A percentile compares a stretch with the other conserved stretches of the same genome.
Evolutionary conservation across 2,329 filamentous ascomycete species (phyloP).

Genomic region (Xylaria sp.): DNA sequence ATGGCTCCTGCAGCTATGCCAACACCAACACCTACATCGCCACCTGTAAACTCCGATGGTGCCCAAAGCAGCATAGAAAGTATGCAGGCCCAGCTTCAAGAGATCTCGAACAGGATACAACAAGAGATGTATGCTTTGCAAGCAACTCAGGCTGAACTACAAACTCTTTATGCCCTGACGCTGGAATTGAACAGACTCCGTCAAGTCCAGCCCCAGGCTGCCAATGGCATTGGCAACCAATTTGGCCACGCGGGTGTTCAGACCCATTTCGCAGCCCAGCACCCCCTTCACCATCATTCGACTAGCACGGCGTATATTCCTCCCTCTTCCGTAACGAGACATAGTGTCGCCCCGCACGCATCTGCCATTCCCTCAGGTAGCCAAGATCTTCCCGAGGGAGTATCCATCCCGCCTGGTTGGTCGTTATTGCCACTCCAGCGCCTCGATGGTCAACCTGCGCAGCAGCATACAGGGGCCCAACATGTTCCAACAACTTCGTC

Average conservation of each 20-base stretch:
- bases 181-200: constrained; percentile 74
- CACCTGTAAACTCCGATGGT: constrained; percentile 19
- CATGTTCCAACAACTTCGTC: constrained; percentile 30
- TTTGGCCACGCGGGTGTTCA: constrained; percentile 38
- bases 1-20: constrained; percentile 33
- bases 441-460: constrained; percentile 53
- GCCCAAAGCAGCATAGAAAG: constrained; percentile 45
- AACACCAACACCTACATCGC: constrained; percentile 22
- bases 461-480: constrained; percentile 35
- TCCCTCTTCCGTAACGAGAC: constrained; percentile 58
- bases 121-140: constrained; percentile 73
- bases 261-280: constrained; percentile 38
- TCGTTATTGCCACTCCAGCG: constrained; percentile 70
- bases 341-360: constrained; percentile 58
- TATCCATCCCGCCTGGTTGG: constrained; percentile 73
- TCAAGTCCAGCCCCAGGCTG: constrained; percentile 55
- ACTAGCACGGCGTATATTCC: constrained; percentile 50
- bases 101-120: constrained; percentile 75
- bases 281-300: constrained; percentile 40
- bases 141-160: constrained; percentile 72
- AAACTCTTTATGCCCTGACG: constrained; percentile 73
- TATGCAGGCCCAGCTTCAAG: constrained; percentile 69
- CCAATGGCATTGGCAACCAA: constrained; percentile 35
- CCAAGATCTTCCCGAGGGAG: constrained; percentile 69
- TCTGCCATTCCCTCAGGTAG: constrained; percentile 68